These are phyloP conservation scores for Hypomyces perniciosus DNA, from an alignment of 2,329 filamentous ascomycete genomes.

Conservation along the genomic window DNA sequence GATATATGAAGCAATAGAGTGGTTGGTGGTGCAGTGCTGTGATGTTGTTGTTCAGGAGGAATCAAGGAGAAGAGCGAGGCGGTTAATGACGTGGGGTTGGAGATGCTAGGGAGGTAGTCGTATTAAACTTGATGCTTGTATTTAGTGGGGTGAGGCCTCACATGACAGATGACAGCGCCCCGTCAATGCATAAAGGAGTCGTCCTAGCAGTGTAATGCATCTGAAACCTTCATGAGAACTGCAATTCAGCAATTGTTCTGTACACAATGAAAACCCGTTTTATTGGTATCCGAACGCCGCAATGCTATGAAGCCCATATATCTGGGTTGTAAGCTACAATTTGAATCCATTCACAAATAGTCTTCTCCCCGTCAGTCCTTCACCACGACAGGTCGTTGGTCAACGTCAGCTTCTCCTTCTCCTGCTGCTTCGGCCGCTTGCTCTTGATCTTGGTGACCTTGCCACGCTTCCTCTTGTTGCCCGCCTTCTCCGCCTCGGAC, in stretches of 20 bases:
- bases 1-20: not conserved
- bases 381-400: constrained; percentile 40
- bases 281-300: constrained; percentile 9
- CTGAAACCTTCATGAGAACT: not conserved
- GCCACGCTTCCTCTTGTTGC: constrained; percentile 50
- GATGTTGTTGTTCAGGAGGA: not conserved
- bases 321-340: not conserved
- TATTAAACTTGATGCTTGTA: not conserved
- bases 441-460: constrained; percentile 41
- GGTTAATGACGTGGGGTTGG: constrained; percentile 12
- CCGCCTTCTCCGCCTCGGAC: constrained; percentile 49
- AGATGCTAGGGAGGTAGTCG: not conserved
- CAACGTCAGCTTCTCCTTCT: constrained; percentile 51
- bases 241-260: not conserved
- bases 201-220: not conserved
- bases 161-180: not conserved
- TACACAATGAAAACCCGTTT: not conserved
- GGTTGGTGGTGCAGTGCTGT: not conserved
- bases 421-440: constrained; percentile 48
- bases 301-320: constrained; percentile 3
- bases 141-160: not conserved
- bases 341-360: not conserved
- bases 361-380: not conserved
- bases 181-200: not conserved
- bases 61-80: constrained; percentile 4